Percentiles rank a stretch among this genome's conserved stretches.
These are phyloP conservation scores for Sporothrix luriei DNA, from an alignment of 2,329 filamentous ascomycete genomes.

Conservation along the genomic window DNA sequence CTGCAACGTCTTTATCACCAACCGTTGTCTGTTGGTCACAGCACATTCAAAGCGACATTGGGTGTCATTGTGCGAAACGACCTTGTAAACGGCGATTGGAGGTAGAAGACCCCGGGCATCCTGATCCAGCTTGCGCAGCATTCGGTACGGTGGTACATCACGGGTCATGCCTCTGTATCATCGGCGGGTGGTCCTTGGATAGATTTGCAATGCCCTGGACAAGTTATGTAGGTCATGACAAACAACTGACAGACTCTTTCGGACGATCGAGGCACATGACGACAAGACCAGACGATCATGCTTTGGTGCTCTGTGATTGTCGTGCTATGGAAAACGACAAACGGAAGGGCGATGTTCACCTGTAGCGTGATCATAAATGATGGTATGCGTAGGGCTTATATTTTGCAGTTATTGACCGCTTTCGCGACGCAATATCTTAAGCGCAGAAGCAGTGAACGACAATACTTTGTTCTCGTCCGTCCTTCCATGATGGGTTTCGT, in stretches of 20 bases:
- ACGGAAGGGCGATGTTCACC: neutral
- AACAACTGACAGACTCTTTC: neutral
- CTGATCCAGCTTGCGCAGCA: too few species aligned
- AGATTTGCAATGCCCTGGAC: neutral
- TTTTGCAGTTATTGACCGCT: neutral
- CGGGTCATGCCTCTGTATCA: too few species aligned
- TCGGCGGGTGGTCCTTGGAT: too few species aligned
- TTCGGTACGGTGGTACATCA: too few species aligned
- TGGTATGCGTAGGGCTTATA: neutral
- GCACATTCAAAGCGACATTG: conserved; percentile 4
- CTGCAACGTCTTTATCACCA: neutral
- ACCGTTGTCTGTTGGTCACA: neutral
- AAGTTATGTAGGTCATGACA: neutral
- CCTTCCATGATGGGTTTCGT: too few species aligned
- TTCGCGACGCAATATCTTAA: neutral
- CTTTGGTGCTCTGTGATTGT: neutral
- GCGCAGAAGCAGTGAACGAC: too few species aligned
- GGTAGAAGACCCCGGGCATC: too few species aligned
- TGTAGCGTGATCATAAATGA: neutral
- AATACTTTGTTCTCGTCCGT: too few species aligned
- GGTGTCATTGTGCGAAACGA: neutral
- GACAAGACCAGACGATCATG: neutral
- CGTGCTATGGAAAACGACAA: conserved; percentile 16
- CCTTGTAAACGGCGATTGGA: neutral
- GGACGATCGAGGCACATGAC: neutral